phyloP scores from a whole-genome alignment of 305 asterid genomes.

The Plantago coronopus region DNA sequence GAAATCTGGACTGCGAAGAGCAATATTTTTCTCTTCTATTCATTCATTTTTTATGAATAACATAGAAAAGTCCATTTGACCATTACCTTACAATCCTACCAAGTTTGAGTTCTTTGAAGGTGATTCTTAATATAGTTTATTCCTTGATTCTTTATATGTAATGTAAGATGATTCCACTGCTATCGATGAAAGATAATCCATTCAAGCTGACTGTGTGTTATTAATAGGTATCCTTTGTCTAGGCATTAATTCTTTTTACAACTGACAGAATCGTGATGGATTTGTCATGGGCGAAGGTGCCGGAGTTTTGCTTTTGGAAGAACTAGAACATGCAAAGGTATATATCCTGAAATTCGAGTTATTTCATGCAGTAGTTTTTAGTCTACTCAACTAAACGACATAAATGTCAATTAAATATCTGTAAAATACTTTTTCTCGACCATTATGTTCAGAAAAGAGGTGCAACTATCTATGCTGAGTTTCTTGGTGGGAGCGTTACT shows the following conservation, averaged over 20 bases:
- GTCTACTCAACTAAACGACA: constrained; percentile 10
- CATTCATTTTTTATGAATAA: constrained; percentile 1
- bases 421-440: constrained; percentile 14
- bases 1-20: neutral
- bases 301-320: constrained; percentile 87
- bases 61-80: neutral
- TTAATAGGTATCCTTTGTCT: constrained; percentile 13
- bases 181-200: constrained; percentile 6
- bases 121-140: neutral
- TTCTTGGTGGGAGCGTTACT: constrained; percentile 96
- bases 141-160: neutral
- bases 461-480: constrained; percentile 85
- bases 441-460: constrained; percentile 67
- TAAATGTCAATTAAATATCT: constrained; percentile 15
- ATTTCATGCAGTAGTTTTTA: constrained; percentile 6
- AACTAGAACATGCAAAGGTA: constrained; percentile 94
- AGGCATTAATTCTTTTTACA: constrained; percentile 16
- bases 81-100: neutral
- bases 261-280: constrained; percentile 83
- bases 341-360: constrained; percentile 5
- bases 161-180: constrained; percentile 2
- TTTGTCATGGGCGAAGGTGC: constrained; percentile 98
- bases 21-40: neutral
- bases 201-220: constrained; percentile 9
- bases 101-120: neutral